Evolutionary conservation across 352 stramenopile species (phyloP).

Genomic region (Phytophthora multivora): DNA sequence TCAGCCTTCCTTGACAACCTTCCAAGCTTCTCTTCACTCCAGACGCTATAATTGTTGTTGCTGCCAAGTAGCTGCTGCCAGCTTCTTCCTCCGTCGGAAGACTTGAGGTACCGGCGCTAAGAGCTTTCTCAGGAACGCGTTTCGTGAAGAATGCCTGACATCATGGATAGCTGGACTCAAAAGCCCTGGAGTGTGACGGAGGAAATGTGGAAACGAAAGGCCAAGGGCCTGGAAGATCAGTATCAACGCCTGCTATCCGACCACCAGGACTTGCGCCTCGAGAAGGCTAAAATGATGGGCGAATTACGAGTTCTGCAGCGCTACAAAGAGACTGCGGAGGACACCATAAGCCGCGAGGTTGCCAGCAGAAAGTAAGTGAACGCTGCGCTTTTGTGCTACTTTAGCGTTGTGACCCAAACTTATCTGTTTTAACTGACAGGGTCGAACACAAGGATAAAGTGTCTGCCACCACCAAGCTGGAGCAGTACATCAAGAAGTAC

Average conservation of each 20-base stretch:
- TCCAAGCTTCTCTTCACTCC: conserved; percentile 3
- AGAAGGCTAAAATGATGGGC: conserved; percentile 70
- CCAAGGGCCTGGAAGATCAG: conserved; percentile 68
- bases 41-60: conserved; percentile 37
- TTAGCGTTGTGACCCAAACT: neutral
- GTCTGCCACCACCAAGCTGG: conserved; percentile 60
- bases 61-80: conserved; percentile 12
- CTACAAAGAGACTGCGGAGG: conserved; percentile 75
- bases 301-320: conserved; percentile 72
- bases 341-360: conserved; percentile 63
- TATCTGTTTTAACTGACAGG: conserved; percentile 16
- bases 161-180: conserved; percentile 55
- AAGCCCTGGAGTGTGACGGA: conserved; percentile 78
- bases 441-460: conserved; percentile 77
- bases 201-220: conserved; percentile 81
- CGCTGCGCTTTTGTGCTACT: neutral
- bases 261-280: conserved; percentile 70
- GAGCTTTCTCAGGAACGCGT: neutral
- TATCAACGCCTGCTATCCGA: conserved; percentile 70
- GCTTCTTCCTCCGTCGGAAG: conserved; percentile 11
- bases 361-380: conserved; percentile 51
- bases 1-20: conserved; percentile 5
- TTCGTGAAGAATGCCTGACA: conserved; percentile 38
- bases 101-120: neutral
- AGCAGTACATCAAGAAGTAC: conserved; percentile 86